Evolutionary conservation across 495 filamentous ascomycete genomes (phyloP).

Genomic region (Monascus purpureus): DNA sequence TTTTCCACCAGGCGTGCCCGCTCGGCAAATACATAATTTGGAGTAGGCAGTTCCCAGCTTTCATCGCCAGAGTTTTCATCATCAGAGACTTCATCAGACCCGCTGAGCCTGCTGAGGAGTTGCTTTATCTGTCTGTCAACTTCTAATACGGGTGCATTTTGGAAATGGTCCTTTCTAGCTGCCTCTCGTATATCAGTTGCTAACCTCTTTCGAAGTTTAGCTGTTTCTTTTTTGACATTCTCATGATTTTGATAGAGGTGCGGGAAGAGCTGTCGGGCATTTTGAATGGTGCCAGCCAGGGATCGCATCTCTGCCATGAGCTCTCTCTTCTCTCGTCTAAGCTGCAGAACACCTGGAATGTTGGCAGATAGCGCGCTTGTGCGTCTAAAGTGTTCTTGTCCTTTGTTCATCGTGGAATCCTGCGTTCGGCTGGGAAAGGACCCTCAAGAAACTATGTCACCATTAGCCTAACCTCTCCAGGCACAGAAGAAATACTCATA

Average conservation of each 20-base stretch:
- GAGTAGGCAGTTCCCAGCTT: slow-evolving; percentile 11
- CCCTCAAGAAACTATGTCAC: slow-evolving; percentile 7
- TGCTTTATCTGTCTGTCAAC: slow-evolving; percentile 15
- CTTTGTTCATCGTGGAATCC: slow-evolving; percentile 7
- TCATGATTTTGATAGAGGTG: slow-evolving; percentile 14
- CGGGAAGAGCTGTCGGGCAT: slow-evolving; percentile 9
- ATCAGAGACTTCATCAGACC: slow-evolving; percentile 6
- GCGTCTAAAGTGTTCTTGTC: slow-evolving; percentile 12
- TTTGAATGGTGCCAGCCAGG: slow-evolving; percentile 12
- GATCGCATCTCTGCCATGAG: slow-evolving; percentile 16
- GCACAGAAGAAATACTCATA: slow-evolving; percentile 4
- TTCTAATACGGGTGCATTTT: slow-evolving; percentile 12
- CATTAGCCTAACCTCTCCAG: slow-evolving; percentile 5
- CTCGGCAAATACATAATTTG: slow-evolving; percentile 13
- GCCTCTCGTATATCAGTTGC: slow-evolving; percentile 9
- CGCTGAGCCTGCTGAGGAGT: slow-evolving; percentile 10
- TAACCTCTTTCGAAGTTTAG: slow-evolving; percentile 13
- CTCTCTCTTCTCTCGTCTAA: slow-evolving; percentile 17
- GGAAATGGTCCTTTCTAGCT: slow-evolving; percentile 19
- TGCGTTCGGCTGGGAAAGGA: slow-evolving; percentile 6
- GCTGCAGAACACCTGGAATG: slow-evolving; percentile 10
- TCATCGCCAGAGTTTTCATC: slow-evolving; percentile 8
- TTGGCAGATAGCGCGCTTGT: slow-evolving; percentile 13
- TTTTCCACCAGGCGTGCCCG: slow-evolving; percentile 13
- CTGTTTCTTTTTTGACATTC: slow-evolving; percentile 8